Evolutionary conservation across 768 basidiomycete genomes (phyloP), one percentile per base, ranked within the genome.

Genomic region (Ramaria rubella): DNA sequence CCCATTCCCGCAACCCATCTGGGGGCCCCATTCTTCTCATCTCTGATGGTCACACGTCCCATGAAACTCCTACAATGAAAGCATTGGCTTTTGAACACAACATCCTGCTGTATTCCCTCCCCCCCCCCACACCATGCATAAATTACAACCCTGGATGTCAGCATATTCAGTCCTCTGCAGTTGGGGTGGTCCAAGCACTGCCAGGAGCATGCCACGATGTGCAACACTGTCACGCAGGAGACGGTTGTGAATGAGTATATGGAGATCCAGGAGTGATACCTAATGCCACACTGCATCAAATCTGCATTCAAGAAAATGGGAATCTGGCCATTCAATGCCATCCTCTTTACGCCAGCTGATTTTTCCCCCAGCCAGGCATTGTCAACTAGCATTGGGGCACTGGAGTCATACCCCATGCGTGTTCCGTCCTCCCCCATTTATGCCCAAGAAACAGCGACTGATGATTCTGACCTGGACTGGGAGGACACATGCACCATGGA

Each of bases 41-140:
- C 31, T 60, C 34, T 24, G 60, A 61, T 60, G 60, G 60, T 12
- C 60, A 61, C 38, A 31, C 33, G n/a, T 61, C 60, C 6, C 60
- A 61, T 31, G 8, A 17, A 11, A 26, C 27, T 12, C n/a, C n/a
- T 4, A 27, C 42, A 29, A 40, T 61, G 33, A 11, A 11, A n/a
- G 36, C 36, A n/a, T 11, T n/a, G 36, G 36, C 36, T n/a, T 38
- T 11, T 38, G 36, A 38, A n/a, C 36, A 38, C 36, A n/a, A n/a
- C 11, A 38, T 38, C n/a, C n/a, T 11, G 36, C 36, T 38, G 11
- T 38, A 38, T n/a, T 38, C 11, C 36, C 36, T 38, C 11, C 36
- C 36, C 36, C 36, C 36, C 36, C 11, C 11, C 11, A 38, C 36
- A 11, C 11, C 36, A 38, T 11, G 36, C 36, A 11, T n/a, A 11